phyloP scores from a whole-genome alignment of 805 yeast genomes.

The Teunomyces barrocoloradensis region DNA sequence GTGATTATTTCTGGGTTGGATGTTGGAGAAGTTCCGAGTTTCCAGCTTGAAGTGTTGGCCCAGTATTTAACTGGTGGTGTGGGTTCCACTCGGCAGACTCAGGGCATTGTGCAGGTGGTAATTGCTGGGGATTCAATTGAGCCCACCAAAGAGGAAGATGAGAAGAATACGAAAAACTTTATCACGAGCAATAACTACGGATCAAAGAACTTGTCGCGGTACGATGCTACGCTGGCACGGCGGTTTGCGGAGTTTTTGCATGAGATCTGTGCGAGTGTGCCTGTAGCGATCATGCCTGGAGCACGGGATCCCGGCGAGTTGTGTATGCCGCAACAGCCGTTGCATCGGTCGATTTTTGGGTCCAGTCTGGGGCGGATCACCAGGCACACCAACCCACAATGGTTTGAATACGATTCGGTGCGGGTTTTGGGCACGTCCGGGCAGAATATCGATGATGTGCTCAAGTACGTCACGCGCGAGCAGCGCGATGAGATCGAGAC shows the following conservation, averaged over 20 bases:
- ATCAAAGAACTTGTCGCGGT: conserved; percentile 52
- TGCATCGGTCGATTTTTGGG: conserved; percentile 73
- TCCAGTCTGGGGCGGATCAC: conserved; percentile 18
- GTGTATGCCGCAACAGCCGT: conserved; percentile 84
- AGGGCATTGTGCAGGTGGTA: conserved; percentile 49
- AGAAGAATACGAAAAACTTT: conserved; percentile 26
- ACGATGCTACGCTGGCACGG: conserved; percentile 45
- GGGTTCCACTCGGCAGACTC: conserved; percentile 33
- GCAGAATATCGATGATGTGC: conserved; percentile 76
- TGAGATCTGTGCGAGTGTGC: conserved; percentile 56
- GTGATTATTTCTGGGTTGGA: conserved; percentile 79
- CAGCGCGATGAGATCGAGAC: conserved; percentile 48
- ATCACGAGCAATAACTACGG: conserved; percentile 46
- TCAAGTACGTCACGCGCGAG: conserved; percentile 46
- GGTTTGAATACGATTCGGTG: conserved; percentile 50
- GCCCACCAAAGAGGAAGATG: conserved; percentile 21
- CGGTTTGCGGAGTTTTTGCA: conserved; percentile 59
- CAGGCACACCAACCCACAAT: conserved; percentile 60
- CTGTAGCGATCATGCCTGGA: conserved; percentile 85
- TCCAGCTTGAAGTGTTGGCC: conserved; percentile 54
- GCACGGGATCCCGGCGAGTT: conserved; percentile 78
- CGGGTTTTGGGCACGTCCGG: conserved; percentile 76
- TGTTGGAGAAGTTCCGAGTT: conserved; percentile 42
- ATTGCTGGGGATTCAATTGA: conserved; percentile 72
- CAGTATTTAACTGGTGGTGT: conserved; percentile 74